Percentiles rank a stretch among this genome's conserved stretches.
These are phyloP conservation scores for Alternaria alternata DNA, from an alignment of 2,329 filamentous ascomycete genomes.

Conservation along the genomic window DNA sequence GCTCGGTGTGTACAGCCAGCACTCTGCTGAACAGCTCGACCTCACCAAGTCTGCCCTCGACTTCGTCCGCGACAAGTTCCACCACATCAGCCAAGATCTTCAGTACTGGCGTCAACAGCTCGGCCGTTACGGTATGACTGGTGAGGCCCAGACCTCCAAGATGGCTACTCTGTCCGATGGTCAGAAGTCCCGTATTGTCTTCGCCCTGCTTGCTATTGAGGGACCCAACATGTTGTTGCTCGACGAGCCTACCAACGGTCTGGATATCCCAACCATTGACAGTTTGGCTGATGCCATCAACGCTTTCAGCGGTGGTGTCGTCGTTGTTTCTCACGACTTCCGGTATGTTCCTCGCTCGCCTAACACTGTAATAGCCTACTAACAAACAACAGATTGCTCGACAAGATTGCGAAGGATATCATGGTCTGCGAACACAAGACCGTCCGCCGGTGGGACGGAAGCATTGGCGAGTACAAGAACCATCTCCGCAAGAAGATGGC, in stretches of 20 bases:
- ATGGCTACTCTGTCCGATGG: constrained; percentile 98
- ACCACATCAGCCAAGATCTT: constrained; percentile 89
- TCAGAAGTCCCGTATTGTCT: constrained; percentile 97
- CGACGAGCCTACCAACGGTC: constrained; percentile 98
- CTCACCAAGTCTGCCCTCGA: constrained; percentile 97
- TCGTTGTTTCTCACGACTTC: constrained; percentile 99
- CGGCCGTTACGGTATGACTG: constrained; percentile 89
- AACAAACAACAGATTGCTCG: constrained; percentile 75
- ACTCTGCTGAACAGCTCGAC: constrained; percentile 97
- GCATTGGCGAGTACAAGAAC: constrained; percentile 96
- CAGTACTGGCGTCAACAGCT: constrained; percentile 99
- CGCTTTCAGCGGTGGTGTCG: constrained; percentile 92
- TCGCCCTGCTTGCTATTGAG: constrained; percentile 94
- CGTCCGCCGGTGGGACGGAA: constrained; percentile 86
- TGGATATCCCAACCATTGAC: constrained; percentile 99
- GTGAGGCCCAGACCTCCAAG: constrained; percentile 92
- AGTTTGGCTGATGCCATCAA: constrained; percentile 97
- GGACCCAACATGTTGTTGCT: constrained; percentile 96
- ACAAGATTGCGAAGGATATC: constrained; percentile 99
- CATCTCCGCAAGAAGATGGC: constrained; percentile 99
- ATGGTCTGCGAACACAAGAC: constrained; percentile 99
- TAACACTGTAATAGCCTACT: constrained; percentile 32
- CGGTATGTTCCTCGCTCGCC: constrained; percentile 67
- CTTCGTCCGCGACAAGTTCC: constrained; percentile 96
- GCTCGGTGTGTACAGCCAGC: constrained; percentile 97